Conservation (phyloP, 352 stramenopile species). For the Globisporangium lucens region DNA sequence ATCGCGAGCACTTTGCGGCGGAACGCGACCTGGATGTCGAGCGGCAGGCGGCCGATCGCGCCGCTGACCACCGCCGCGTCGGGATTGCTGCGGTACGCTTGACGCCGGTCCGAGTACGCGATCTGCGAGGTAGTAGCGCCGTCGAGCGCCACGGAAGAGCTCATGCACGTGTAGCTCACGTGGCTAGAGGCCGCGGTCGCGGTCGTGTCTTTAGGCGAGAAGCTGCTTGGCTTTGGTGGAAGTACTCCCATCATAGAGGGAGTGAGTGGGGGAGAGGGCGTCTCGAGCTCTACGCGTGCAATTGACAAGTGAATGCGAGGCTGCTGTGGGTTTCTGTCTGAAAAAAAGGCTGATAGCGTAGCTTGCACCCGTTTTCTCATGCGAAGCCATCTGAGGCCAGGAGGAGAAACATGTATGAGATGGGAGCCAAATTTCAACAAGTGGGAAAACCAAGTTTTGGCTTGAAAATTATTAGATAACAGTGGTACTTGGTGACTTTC, state of each 20-base stretch:
- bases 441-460: background rate
- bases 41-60: background rate
- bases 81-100: background rate
- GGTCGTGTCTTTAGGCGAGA: too few species aligned
- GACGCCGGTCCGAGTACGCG: background rate
- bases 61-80: background rate
- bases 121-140: background rate
- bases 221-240: background rate
- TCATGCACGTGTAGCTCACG: background rate
- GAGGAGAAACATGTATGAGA: background rate
- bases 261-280: background rate
- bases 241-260: background rate
- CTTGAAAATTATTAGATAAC: background rate
- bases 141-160: background rate
- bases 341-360: too few species aligned
- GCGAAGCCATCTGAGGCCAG: background rate
- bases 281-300: background rate
- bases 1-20: conserved; percentile 6
- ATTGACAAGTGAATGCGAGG: background rate
- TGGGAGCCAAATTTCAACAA: too few species aligned
- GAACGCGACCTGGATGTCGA: background rate
- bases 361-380: too few species aligned
- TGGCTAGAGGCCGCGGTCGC: too few species aligned
- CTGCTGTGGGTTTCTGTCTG: background rate
- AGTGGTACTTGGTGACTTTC: background rate